A percentile compares a stretch with the other conserved stretches of the same genome.
phyloP scores from a whole-genome alignment of 2,329 filamentous ascomycete species.

The Monilinia fructicola region DNA sequence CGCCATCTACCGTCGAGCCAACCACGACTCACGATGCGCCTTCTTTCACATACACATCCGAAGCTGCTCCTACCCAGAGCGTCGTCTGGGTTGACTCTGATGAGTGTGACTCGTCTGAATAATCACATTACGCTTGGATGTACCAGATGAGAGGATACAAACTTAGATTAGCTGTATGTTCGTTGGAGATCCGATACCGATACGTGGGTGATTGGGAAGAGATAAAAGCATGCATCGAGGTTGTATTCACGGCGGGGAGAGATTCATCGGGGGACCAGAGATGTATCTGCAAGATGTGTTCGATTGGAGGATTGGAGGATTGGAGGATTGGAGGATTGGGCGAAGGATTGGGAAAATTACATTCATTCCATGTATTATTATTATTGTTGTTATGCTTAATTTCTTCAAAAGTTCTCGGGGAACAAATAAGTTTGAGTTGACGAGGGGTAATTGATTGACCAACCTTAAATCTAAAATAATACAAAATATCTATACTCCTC shows the following conservation, averaged over 20 bases:
- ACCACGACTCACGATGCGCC: too few species aligned
- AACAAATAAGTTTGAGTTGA: background rate
- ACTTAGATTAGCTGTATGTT: too few species aligned
- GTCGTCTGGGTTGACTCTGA: constrained; percentile 10
- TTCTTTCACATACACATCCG: background rate
- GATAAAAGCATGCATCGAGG: too few species aligned
- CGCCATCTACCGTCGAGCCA: background rate
- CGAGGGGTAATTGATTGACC: too few species aligned
- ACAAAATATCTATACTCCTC: too few species aligned
- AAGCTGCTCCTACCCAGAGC: background rate
- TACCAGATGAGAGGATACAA: too few species aligned
- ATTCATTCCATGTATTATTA: background rate
- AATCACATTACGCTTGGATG: background rate
- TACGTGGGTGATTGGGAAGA: too few species aligned
- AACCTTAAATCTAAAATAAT: too few species aligned
- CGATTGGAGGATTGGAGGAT: background rate
- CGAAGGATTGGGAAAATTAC: background rate
- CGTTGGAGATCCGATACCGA: too few species aligned
- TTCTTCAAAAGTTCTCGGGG: background rate
- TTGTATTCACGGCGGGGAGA: background rate
- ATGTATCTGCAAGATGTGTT: background rate
- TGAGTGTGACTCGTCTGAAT: constrained; percentile 8
- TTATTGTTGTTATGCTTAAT: too few species aligned
- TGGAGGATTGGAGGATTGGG: background rate
- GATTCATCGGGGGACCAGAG: constrained; percentile 3